Percentiles rank a stretch among this genome's conserved stretches.
phyloP scores from a whole-genome alignment of 306 rosid species.

The Lathyrus sativus region DNA sequence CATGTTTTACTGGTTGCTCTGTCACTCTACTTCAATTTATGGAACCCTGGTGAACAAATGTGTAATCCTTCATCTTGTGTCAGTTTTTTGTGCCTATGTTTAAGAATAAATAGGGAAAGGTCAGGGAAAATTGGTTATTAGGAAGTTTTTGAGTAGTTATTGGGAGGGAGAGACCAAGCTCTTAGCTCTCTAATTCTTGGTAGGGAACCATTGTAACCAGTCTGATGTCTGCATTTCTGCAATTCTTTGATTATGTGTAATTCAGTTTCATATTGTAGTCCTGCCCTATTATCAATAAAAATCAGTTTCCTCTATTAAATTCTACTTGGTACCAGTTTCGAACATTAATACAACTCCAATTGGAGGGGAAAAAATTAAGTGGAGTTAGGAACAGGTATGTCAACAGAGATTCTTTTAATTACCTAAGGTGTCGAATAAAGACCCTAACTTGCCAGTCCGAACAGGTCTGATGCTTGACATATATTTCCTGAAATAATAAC shows the following conservation, averaged over 20 bases:
- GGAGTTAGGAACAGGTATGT: slow-evolving; percentile 27
- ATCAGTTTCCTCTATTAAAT: not conserved
- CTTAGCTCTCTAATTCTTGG: not conserved
- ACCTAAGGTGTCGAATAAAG: slow-evolving; percentile 70
- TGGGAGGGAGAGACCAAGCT: not conserved
- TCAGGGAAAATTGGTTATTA: not conserved
- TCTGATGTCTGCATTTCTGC: not conserved
- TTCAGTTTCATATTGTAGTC: not conserved
- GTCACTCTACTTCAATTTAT: too few species aligned
- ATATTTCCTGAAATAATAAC: slow-evolving; percentile 71
- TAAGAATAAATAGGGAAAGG: not conserved
- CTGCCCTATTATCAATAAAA: not conserved
- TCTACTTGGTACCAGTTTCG: not conserved
- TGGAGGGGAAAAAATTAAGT: not conserved
- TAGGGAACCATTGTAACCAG: not conserved
- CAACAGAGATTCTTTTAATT: slow-evolving; percentile 31
- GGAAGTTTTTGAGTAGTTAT: not conserved
- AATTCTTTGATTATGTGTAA: not conserved
- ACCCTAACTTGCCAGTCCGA: slow-evolving; percentile 67
- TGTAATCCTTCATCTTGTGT: too few species aligned
- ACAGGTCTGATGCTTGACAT: slow-evolving; percentile 73
- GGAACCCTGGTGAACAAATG: too few species aligned
- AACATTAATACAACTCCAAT: slow-evolving; percentile 2
- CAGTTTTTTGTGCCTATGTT: not conserved
- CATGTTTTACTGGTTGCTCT: too few species aligned